Base-by-base conservation (phyloP, 495 filamentous ascomycete genomes). In the Lasiosphaeria ovina region DNA sequence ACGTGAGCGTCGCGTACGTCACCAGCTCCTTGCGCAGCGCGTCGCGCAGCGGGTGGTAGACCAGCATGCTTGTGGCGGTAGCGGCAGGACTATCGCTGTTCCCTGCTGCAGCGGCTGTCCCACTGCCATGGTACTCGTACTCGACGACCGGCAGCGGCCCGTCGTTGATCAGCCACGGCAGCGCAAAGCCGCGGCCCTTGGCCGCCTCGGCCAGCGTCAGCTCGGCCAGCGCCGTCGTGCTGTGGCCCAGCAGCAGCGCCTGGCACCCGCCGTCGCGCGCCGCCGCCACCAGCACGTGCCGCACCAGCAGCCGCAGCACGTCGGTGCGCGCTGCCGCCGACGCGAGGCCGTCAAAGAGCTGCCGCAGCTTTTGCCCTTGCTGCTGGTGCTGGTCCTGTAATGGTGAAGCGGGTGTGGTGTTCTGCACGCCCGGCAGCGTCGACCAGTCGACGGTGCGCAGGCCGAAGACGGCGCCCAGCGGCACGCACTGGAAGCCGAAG, bases 161-260 rank as follows among this genome's bases (percentile, higher is more conserved):
- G 70, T 98, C 94, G 11, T 85, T 83, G 6, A 91, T 81, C 65
- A 87, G 84, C 88, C 88, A 92, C 0, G 92, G 92, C 44, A 98
- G 67, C 11, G 87, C 82, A 60, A 87, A 89, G 0, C 93, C 94
- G 4, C 94, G 81, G 0, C 94, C 94, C 74, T 97, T 97, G 6
- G 95, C 92, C 3, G 92, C 90, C 70, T 92, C 89, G 1, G 90
- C 79, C 3, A 98, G 85, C 4, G 91, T 90, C 63, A 89, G 89
- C 64, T 93, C 89, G 4, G 94, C 93, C 31, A 98, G 82, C 10
- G 88, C 82, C 7, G 91, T 97, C 9, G 95, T 95, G 50, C 85
- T 91, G 75, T 94, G 86, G 14, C 91, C 93, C 75, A 93, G 89
- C 0, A 97, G 69, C 33, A 98, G 80, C 17, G 83, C 81, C 57